Percentiles rank a stretch among this genome's conserved stretches.
These are phyloP conservation scores for Heterobasidion annosum DNA, from an alignment of 1,284 basidiomycete species.

Conservation along the genomic window DNA sequence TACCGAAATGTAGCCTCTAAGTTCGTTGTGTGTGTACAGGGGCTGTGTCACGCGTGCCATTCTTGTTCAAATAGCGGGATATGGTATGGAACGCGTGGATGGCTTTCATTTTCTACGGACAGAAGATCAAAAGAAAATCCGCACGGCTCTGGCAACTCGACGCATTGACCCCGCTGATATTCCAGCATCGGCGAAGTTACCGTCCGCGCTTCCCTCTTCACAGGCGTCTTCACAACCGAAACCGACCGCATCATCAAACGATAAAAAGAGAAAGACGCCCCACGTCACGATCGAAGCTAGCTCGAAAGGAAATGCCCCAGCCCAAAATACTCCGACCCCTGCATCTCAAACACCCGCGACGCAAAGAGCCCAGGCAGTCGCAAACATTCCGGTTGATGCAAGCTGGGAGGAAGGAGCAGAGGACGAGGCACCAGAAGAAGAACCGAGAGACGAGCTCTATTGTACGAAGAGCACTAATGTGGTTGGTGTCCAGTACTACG, in stretches of 20 bases:
- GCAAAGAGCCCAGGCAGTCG: background rate
- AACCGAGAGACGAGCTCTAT: conserved; percentile 57
- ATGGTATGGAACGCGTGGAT: conserved; percentile 30
- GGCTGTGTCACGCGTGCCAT: conserved; percentile 60
- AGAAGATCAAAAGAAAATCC: conserved; percentile 54
- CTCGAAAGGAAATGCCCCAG: too few relatives aligned
- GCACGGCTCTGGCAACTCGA: conserved; percentile 40
- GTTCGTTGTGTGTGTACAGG: conserved; percentile 28
- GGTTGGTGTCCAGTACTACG: conserved; percentile 80
- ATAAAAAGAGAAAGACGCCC: conserved; percentile 25
- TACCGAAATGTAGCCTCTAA: background rate
- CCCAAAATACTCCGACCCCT: background rate
- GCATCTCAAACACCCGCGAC: background rate
- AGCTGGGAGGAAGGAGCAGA: conserved; percentile 30
- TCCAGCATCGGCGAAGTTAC: conserved; percentile 15
- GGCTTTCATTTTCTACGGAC: conserved; percentile 49
- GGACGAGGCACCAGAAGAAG: conserved; percentile 29
- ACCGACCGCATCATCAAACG: conserved; percentile 15
- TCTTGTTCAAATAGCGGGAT: conserved; percentile 36
- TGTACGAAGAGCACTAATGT: conserved; percentile 50
- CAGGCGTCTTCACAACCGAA: conserved; percentile 21
- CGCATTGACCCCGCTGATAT: conserved; percentile 49
- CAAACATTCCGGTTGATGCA: conserved; percentile 19
- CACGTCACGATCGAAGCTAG: too few relatives aligned
- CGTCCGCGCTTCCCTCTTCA: conserved; percentile 8